Conservation (phyloP, 2,329 filamentous ascomycete species). For the Leptographium galeiforme region DNA sequence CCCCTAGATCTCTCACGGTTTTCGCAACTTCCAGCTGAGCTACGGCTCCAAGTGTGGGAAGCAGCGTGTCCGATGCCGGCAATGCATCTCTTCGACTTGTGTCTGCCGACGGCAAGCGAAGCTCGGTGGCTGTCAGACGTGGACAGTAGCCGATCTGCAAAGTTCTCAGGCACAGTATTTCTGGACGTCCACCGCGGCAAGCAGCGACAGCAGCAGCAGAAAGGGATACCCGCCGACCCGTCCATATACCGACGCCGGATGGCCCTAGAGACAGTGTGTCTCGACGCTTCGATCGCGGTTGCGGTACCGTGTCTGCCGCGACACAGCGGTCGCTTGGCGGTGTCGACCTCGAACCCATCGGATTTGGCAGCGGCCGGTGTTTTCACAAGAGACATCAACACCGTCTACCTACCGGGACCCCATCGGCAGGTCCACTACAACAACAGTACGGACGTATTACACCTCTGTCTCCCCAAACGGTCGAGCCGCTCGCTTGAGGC, state of each 20-base stretch:
- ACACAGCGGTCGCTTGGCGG: background rate
- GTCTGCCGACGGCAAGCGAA: slow-evolving; percentile 2
- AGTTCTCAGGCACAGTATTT: slow-evolving; percentile 2
- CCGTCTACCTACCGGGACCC: slow-evolving; percentile 15
- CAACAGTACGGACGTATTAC: slow-evolving; percentile 15
- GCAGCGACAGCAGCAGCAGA: background rate
- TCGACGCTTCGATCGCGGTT: slow-evolving; percentile 4
- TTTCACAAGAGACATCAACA: slow-evolving; percentile 8
- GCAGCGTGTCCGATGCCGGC: slow-evolving; percentile 9
- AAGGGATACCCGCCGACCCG: background rate
- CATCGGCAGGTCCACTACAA: slow-evolving; percentile 13
- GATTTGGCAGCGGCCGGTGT: background rate
- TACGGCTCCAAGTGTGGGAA: slow-evolving; percentile 14
- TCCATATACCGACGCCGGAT: slow-evolving; percentile 7
- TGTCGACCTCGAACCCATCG: background rate
- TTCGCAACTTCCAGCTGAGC: slow-evolving; percentile 12
- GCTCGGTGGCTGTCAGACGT: background rate
- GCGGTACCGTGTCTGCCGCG: background rate
- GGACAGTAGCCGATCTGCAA: background rate
- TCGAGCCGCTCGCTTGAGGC: no score
- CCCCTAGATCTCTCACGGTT: slow-evolving; percentile 7
- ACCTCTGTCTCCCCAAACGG: slow-evolving; percentile 13
- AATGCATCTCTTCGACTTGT: slow-evolving; percentile 13
- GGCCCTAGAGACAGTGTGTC: slow-evolving; percentile 5
- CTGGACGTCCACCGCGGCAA: background rate